A percentile compares a stretch with the other conserved stretches of the same genome.
phyloP scores from a whole-genome alignment of 2,329 filamentous ascomycete genomes.

The Clarireedia hainanense region DNA sequence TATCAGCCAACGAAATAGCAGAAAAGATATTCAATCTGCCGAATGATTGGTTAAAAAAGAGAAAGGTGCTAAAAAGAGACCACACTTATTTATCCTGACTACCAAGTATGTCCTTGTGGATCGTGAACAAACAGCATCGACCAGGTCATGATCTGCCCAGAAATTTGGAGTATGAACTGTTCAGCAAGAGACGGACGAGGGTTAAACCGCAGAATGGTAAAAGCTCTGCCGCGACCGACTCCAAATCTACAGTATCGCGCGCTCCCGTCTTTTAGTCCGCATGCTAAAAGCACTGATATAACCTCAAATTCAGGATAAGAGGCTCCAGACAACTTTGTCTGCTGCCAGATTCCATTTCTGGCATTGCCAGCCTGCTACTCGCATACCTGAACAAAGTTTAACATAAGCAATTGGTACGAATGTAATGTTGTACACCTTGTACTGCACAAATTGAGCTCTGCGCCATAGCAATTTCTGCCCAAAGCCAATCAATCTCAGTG shows the following conservation, averaged over 20 bases:
- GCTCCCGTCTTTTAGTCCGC: conserved; percentile 4
- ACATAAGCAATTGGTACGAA: not conserved
- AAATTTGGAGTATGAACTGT: conserved; percentile 4
- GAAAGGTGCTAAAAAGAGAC: too few species aligned
- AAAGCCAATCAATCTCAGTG: not conserved
- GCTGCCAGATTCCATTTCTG: not conserved
- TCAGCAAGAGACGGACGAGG: not conserved
- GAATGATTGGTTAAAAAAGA: too few species aligned
- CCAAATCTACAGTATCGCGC: not conserved
- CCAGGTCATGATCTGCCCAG: not conserved
- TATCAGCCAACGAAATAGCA: too few species aligned
- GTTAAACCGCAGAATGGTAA: conserved; percentile 6
- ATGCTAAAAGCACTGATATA: conserved; percentile 1
- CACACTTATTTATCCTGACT: too few species aligned
- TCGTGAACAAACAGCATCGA: not conserved
- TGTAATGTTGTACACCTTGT: not conserved
- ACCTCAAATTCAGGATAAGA: not conserved
- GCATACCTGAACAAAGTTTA: not conserved
- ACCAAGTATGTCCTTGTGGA: conserved; percentile 1
- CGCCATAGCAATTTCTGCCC: conserved; percentile 1
- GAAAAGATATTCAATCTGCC: too few species aligned
- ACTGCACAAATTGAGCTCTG: not conserved
- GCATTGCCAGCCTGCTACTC: not conserved
- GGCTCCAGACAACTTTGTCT: conserved; percentile 5
- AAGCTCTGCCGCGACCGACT: conserved; percentile 3